Base-by-base conservation (phyloP, 73 alveolate genomes). In the Symbiodinium natans region DNA sequence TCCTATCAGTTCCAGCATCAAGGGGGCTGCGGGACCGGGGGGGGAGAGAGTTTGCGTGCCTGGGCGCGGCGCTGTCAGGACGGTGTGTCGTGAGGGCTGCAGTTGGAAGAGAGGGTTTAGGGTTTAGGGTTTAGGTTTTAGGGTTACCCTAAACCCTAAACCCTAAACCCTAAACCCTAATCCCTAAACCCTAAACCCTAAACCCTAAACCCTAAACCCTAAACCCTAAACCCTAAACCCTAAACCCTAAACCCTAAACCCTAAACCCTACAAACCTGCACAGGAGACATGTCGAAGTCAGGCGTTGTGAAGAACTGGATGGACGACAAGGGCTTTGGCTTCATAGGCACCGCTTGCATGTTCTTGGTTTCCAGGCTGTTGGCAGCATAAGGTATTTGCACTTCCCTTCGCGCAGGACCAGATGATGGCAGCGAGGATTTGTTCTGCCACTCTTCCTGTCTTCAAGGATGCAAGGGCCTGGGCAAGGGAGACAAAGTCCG, bases 401-500 rank as follows among this genome's bases (percentile, higher is more conserved):
- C n/a, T n/a, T n/a, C n/a, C n/a, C n/a, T 46, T 46, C 21, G 77
- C 23, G 11, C 88, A 90, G 97, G 97, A 15, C 98, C 98, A 1
- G 98, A 92, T n/a, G 98, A 92, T 23, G 98, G 98, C 39, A 48
- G 92, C 41, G 98, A 92, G 63, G 98, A 92, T 31, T 46, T 92
- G 46, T 92, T 92, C 56, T 92, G 98, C 92, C 98, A 92, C 92
- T 33, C 92, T 9, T 75, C 98, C 23, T 38, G 73, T 42, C 41
- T 92, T 38, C 82, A 41, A 3, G 98, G 98, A 13, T 74, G 92
- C 92, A 74, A 92, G 83, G 90, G 92, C 68, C 83, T 92, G 21
- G 98, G 92, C 27, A 92, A 92, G 41, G 98, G 98, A 33, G 98
- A 92, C 84, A 92, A 92, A 43, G 97, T 90, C 40, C 87, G 88